These are phyloP conservation scores for Ogataea henricii DNA, from an alignment of 805 yeast species.

Conservation along the genomic window DNA sequence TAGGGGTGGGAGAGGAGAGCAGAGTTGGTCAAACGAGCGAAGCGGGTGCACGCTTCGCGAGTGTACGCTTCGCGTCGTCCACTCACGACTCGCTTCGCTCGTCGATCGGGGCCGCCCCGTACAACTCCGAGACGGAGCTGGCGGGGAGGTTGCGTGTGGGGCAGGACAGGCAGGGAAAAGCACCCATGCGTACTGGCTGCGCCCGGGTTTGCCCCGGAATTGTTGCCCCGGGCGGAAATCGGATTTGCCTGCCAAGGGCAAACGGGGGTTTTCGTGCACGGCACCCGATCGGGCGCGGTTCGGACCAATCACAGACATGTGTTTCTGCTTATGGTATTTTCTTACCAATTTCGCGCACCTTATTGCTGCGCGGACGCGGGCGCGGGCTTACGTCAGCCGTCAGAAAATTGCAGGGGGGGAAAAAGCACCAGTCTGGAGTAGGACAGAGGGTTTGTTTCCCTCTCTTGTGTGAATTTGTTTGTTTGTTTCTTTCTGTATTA, in stretches of 20 bases:
- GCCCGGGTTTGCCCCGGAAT: background rate
- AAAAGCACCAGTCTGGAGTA: slow-evolving; percentile 7
- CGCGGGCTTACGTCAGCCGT: slow-evolving; percentile 18
- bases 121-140: no score
- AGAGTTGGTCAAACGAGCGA: no score
- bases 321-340: slow-evolving; percentile 12
- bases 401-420: background rate
- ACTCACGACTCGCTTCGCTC: no score
- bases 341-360: slow-evolving; percentile 4
- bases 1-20: no score
- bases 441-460: background rate
- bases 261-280: slow-evolving; percentile 13
- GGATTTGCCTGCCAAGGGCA: slow-evolving; percentile 1
- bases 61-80: no score
- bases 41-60: no score
- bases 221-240: background rate
- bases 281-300: slow-evolving; percentile 11
- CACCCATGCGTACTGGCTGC: no score
- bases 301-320: slow-evolving; percentile 13
- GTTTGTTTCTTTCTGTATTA: slow-evolving; percentile 1
- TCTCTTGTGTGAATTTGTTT: background rate
- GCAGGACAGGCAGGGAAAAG: no score
- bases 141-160: no score
- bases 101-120: no score
- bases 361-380: slow-evolving; percentile 2